These are phyloP conservation scores for Knufia petricola DNA, from an alignment of 2,329 filamentous ascomycete species.

Conservation along the genomic window DNA sequence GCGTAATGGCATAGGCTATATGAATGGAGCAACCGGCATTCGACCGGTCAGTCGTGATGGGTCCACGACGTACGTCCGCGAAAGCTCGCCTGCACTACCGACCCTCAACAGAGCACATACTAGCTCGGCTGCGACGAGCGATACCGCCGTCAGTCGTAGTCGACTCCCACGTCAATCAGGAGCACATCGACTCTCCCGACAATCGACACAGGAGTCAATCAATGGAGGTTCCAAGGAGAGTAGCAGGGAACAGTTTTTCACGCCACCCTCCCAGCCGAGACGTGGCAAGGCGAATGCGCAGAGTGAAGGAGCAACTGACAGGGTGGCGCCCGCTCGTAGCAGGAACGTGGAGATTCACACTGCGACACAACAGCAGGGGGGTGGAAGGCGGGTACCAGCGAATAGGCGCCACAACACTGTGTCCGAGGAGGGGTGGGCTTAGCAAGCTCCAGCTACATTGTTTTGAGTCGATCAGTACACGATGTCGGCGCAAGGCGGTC, in stretches of 20 bases:
- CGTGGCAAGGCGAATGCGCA: slow-evolving; percentile 11
- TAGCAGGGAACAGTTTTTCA: slow-evolving; percentile 13
- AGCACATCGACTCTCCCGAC: slow-evolving; percentile 16
- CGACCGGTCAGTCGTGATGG: slow-evolving; percentile 22
- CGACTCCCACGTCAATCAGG: slow-evolving; percentile 18
- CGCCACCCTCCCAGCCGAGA: slow-evolving; percentile 17
- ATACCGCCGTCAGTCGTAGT: slow-evolving; percentile 21
- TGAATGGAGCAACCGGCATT: slow-evolving; percentile 19
- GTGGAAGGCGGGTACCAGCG: not conserved
- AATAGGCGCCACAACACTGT: slow-evolving; percentile 8
- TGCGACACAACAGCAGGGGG: not conserved
- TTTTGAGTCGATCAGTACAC: not conserved
- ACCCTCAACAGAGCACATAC: slow-evolving; percentile 19
- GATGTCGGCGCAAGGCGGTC: not conserved
- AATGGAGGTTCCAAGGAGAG: slow-evolving; percentile 14
- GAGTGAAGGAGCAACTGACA: slow-evolving; percentile 5
- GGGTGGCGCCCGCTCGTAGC: not conserved
- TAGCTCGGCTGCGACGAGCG: slow-evolving; percentile 13
- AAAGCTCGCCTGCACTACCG: slow-evolving; percentile 21
- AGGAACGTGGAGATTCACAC: slow-evolving; percentile 9
- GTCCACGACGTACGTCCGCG: slow-evolving; percentile 17
- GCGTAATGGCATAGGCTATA: slow-evolving; percentile 20
- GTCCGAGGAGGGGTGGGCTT: slow-evolving; percentile 8
- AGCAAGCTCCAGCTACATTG: not conserved
- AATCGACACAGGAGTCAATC: slow-evolving; percentile 22